Evolutionary conservation across 352 stramenopile genomes (phyloP).

Genomic region (Globisporangium orthogonon): DNA sequence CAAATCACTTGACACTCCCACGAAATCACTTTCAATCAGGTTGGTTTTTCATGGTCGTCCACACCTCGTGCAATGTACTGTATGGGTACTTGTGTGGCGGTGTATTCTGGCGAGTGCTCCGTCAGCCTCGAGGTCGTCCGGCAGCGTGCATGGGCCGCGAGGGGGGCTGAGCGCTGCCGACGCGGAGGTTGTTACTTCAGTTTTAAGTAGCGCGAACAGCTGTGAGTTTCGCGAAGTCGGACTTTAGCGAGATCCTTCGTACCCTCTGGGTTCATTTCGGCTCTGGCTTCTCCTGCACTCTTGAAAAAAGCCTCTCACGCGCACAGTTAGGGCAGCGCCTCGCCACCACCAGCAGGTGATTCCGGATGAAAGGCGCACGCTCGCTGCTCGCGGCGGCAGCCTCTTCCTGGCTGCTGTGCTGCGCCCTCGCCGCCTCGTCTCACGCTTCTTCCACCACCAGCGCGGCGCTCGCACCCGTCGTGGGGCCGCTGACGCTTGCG

Average conservation of each 20-base stretch:
- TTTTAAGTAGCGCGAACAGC: no score
- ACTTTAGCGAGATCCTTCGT: background rate
- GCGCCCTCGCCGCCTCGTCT: constrained; percentile 1
- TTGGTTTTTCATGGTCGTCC: no score
- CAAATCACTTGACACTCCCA: no score
- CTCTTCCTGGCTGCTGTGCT: constrained; percentile 13
- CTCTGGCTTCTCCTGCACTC: background rate
- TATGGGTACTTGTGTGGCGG: no score
- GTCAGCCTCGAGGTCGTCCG: no score
- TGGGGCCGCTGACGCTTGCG: background rate
- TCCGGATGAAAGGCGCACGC: constrained; percentile 13
- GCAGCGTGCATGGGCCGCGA: no score
- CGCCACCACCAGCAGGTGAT: background rate
- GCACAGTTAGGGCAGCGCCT: background rate
- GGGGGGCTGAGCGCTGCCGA: no score
- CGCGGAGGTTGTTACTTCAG: no score
- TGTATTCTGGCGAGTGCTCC: no score
- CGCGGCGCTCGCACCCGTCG: background rate
- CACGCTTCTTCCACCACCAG: background rate
- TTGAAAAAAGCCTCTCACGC: background rate
- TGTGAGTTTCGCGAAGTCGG: background rate
- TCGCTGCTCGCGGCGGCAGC: constrained; percentile 7
- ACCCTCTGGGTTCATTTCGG: background rate
- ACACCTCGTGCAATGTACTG: no score
- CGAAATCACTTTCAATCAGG: no score